Conservation (phyloP, 176 grass and related monocot species). For the Ensete glaucum region DNA sequence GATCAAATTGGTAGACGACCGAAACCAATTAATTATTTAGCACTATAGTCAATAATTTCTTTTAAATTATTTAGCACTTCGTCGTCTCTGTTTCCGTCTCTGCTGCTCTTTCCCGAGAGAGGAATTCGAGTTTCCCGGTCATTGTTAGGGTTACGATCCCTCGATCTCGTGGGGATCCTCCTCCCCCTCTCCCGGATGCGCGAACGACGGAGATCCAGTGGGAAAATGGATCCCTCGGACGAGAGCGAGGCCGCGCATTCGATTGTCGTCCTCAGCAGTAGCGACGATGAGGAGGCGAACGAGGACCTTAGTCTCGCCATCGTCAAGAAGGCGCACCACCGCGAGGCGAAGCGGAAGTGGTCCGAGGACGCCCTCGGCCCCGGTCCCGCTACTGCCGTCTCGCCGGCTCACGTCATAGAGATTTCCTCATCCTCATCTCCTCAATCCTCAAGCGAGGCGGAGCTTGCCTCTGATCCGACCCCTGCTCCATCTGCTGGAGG, state of each 20-base stretch:
- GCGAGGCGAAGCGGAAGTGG: constrained; percentile 27
- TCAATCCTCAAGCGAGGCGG: constrained; percentile 28
- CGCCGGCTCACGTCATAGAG: neutral
- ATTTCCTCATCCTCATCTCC: constrained; percentile 9
- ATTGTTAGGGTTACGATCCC: too few species aligned
- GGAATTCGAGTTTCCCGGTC: too few species aligned
- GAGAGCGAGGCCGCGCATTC: neutral
- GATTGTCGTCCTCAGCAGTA: constrained; percentile 21
- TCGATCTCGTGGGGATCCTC: too few species aligned
- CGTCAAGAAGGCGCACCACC: constrained; percentile 41
- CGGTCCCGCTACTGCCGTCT: neutral
- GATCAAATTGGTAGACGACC: too few species aligned
- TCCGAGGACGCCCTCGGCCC: neutral
- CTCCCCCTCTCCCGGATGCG: constrained; percentile 25
- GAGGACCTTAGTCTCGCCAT: constrained; percentile 81
- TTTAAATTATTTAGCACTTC: too few species aligned
- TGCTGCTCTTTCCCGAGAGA: too few species aligned
- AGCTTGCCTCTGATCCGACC: neutral
- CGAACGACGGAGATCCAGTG: constrained; percentile 28
- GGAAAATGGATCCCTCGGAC: constrained; percentile 32
- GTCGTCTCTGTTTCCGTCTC: too few species aligned
- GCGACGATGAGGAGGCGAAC: constrained; percentile 67
- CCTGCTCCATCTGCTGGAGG: constrained; percentile 9
- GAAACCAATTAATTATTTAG: too few species aligned
- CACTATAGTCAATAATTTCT: too few species aligned